Conservation (phyloP, 768 basidiomycete species). For the Tulasnella sp. region DNA sequence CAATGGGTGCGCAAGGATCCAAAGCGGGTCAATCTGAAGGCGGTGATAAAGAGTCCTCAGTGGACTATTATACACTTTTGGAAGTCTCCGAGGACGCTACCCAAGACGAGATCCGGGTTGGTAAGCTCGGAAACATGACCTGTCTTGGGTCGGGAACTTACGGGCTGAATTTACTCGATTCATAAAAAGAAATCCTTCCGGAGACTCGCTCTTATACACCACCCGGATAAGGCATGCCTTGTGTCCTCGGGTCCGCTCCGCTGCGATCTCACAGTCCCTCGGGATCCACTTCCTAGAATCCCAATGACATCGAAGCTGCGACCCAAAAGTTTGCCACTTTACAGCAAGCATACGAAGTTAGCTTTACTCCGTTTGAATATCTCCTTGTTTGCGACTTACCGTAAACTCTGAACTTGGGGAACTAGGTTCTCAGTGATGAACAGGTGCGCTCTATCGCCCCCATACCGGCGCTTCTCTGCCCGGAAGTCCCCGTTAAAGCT, state of each 20-base stretch:
- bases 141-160: background rate
- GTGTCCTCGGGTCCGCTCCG: background rate
- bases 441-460: slow-evolving; percentile 46
- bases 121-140: slow-evolving; percentile 15
- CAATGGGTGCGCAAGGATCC: slow-evolving; percentile 65
- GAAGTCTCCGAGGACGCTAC: slow-evolving; percentile 74
- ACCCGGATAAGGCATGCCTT: slow-evolving; percentile 49
- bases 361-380: slow-evolving; percentile 14
- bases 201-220: slow-evolving; percentile 69
- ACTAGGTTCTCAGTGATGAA: slow-evolving; percentile 82
- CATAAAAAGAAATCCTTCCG: slow-evolving; percentile 62
- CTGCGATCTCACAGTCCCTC: slow-evolving; percentile 16
- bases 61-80: slow-evolving; percentile 76
- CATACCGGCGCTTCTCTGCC: background rate
- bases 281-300: slow-evolving; percentile 44
- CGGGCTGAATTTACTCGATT: background rate
- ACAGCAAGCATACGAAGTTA: slow-evolving; percentile 92
- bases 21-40: slow-evolving; percentile 28
- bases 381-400: background rate
- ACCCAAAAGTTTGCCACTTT: slow-evolving; percentile 77
- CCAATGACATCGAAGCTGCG: slow-evolving; percentile 68
- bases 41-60: slow-evolving; percentile 21
- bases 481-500: slow-evolving; percentile 15
- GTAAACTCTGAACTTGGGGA: background rate
- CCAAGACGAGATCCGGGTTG: slow-evolving; percentile 78